Conservation (phyloP, 257 asterid genomes). For the Scutellaria barbata region DNA sequence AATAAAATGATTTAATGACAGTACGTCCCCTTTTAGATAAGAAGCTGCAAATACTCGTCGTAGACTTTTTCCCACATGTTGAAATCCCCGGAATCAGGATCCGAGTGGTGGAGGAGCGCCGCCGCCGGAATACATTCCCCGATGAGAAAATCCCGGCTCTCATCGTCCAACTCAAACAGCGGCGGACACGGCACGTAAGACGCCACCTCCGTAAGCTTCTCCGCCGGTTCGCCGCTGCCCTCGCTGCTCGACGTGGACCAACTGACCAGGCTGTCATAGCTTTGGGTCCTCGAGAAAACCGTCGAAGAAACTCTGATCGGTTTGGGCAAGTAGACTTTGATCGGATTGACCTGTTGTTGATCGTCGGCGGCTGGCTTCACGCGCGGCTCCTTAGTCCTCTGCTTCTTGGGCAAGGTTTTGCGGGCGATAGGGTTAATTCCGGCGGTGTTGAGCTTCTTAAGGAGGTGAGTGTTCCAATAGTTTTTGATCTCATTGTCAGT, state of each 20-base stretch:
- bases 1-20: not conserved
- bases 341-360: not conserved
- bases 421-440: conserved; percentile 30
- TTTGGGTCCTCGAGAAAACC: conserved; percentile 41
- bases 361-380: not conserved
- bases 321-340: conserved; percentile 51
- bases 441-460: conserved; percentile 47
- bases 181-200: conserved; percentile 41
- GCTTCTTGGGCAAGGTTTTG: conserved; percentile 12
- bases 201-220: conserved; percentile 22
- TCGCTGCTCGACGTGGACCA: conserved; percentile 38
- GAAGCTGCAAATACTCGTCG: conserved; percentile 66
- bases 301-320: conserved; percentile 49
- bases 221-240: conserved; percentile 20
- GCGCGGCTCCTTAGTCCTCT: not conserved
- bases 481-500: conserved; percentile 82
- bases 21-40: conserved; percentile 8
- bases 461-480: conserved; percentile 71
- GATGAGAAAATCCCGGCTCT: conserved; percentile 26
- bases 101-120: conserved; percentile 28
- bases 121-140: not conserved
- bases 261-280: conserved; percentile 47
- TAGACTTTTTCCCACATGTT: conserved; percentile 53
- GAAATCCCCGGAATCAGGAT: conserved; percentile 33
- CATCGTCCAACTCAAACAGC: conserved; percentile 36